Base-by-base conservation (phyloP, 1,284 basidiomycete species). In the Sanghuangporus sanghuang region DNA sequence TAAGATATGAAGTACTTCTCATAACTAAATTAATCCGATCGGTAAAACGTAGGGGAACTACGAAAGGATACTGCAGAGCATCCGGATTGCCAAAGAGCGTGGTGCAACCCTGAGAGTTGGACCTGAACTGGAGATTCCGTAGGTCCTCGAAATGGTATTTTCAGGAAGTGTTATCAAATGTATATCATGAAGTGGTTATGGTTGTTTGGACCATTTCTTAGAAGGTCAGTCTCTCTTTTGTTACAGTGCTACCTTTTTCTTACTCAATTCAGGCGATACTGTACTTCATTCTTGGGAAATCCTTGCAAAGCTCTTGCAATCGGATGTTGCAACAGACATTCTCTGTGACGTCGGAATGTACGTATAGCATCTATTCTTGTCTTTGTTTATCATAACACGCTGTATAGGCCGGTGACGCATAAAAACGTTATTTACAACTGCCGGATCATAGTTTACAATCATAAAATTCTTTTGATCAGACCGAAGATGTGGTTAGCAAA, bases 401-500 rank as follows among this genome's bases (percentile, higher is more conserved):
- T 21, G 38, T 57, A 35, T 65, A 96, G 95, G 95, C 96, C 97
- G 0, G 84, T 98, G 57, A 84, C 89, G 3, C 97, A 98, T 81
- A 97, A 98, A 81, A 97, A 96, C 70, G 94, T 95, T 58, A 95
- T 92, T 66, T 99, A 98, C 79, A 99, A 99, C 73, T 98, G 95
- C 74, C 88, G 97, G 18, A 81, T 98, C 40, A 89, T 98, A 71
- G 85, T 96, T 46, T 82, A 95, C 72, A 82, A 96, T 75, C 82
- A 86, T 55, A 85, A 93, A 76, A 95, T 99, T 67, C 75, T 98
- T 1, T 84, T 97, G 69, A 98, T 99, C 69, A 86, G 97, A 11
- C 97, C 96, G 0, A 99, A 99, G 78, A 96, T 99, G 95, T 99
- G 96, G 96, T 82, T 99, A 65, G 96, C 96, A 2, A 99, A 99